A percentile compares a stretch with the other conserved stretches of the same genome.
phyloP scores from a whole-genome alignment of 176 grass and related monocot genomes.

The Oryza meridionalis region DNA sequence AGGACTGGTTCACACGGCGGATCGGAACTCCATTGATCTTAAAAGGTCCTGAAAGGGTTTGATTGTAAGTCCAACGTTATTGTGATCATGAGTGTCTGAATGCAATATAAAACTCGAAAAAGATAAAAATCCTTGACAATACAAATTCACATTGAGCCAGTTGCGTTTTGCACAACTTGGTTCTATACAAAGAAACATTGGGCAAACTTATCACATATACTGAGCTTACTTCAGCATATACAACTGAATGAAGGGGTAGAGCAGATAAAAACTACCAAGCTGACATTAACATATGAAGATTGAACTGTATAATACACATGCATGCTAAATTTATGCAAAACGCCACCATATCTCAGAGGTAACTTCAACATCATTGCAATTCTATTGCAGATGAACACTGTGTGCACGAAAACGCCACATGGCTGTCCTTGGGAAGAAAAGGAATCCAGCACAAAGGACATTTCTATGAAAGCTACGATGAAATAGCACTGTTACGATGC shows the following conservation, averaged over 20 bases:
- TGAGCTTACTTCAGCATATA: background rate
- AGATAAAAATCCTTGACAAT: background rate
- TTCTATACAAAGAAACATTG: background rate
- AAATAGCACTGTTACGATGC: background rate
- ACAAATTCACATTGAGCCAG: background rate
- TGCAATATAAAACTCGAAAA: background rate
- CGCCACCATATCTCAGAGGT: background rate
- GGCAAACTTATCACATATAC: background rate
- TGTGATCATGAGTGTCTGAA: background rate
- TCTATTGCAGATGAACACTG: no score
- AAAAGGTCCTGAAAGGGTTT: constrained; percentile 71
- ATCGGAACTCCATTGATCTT: constrained; percentile 96
- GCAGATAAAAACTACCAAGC: background rate
- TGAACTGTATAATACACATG: background rate
- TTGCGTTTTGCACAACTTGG: background rate
- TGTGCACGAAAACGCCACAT: background rate
- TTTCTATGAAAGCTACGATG: background rate
- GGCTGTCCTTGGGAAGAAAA: background rate
- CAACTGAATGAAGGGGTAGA: background rate
- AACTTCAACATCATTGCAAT: background rate
- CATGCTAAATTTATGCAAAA: background rate
- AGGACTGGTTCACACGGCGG: constrained; percentile 79
- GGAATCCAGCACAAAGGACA: background rate
- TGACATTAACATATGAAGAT: background rate
- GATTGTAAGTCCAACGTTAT: background rate